A percentile compares a stretch with the other conserved stretches of the same genome.
These are phyloP conservation scores for Spizellomyces punctatus DNA, from an alignment of 192 early-diverging fungal species.

Conservation along the genomic window DNA sequence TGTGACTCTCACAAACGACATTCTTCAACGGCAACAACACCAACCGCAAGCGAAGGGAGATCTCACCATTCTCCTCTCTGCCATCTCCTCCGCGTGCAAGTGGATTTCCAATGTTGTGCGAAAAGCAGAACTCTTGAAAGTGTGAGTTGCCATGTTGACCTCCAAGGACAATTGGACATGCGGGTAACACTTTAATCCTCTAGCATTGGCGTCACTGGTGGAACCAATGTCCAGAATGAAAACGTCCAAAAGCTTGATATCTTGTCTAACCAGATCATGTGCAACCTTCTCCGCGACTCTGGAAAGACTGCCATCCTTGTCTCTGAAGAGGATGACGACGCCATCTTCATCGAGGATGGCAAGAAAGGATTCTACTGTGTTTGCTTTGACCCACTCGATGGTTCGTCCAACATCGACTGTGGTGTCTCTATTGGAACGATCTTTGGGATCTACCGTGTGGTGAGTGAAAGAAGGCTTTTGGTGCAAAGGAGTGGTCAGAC, in stretches of 20 bases:
- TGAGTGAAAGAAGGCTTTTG: constrained; percentile 42
- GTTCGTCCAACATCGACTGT: constrained; percentile 97
- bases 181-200: neutral
- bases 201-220: constrained; percentile 85
- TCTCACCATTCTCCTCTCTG: constrained; percentile 84
- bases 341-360: constrained; percentile 80
- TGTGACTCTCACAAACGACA: constrained; percentile 90
- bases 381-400: constrained; percentile 97
- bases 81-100: constrained; percentile 94
- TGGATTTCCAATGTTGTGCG: constrained; percentile 96
- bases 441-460: constrained; percentile 95
- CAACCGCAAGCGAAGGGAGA: constrained; percentile 90
- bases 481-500: neutral
- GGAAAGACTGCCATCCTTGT: constrained; percentile 93
- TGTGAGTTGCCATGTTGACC: constrained; percentile 57
- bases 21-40: constrained; percentile 87
- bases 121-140: constrained; percentile 93
- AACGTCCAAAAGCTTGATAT: constrained; percentile 97
- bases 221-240: constrained; percentile 90
- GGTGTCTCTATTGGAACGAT: constrained; percentile 98
- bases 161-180: neutral
- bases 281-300: constrained; percentile 86
- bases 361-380: constrained; percentile 90
- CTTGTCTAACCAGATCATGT: constrained; percentile 97
- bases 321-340: constrained; percentile 95